Conservation (phyloP, 1,284 basidiomycete genomes). For the Coriolopsis trogii region DNA sequence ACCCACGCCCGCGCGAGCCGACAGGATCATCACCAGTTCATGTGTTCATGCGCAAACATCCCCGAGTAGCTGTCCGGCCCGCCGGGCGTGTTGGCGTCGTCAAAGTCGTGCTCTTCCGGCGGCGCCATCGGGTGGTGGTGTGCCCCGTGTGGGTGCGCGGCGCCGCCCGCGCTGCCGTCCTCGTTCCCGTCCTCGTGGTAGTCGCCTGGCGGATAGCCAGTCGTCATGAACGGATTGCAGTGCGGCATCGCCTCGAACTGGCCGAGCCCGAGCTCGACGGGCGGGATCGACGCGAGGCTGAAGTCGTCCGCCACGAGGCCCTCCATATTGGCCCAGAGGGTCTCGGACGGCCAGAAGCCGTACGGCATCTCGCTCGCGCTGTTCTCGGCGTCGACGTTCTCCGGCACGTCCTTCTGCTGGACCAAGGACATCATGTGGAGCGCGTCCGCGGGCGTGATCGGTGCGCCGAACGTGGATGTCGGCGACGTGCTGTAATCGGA, state of each 20-base stretch:
- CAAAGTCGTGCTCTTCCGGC: conserved; percentile 29
- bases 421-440: conserved; percentile 30
- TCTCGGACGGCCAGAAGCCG: conserved; percentile 36
- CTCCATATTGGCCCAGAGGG: conserved; percentile 32
- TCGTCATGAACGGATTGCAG: neutral
- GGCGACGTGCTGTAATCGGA: conserved; percentile 36
- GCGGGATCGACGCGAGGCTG: conserved; percentile 47
- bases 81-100: conserved; percentile 24
- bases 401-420: conserved; percentile 22
- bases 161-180: conserved; percentile 8
- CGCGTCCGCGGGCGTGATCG: conserved; percentile 33
- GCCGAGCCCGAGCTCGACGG: conserved; percentile 46
- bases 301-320: conserved; percentile 49
- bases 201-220: conserved; percentile 4
- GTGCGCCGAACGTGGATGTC: conserved; percentile 26
- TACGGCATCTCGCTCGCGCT: conserved; percentile 27
- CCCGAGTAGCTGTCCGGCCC: conserved; percentile 32
- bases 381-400: conserved; percentile 25
- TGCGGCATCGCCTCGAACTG: conserved; percentile 26
- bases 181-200: conserved; percentile 10
- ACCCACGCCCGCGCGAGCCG: conserved; percentile 39
- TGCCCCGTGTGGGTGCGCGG: conserved; percentile 21
- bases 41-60: conserved; percentile 31
- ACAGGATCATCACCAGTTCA: conserved; percentile 37
- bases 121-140: conserved; percentile 15